Base-by-base conservation (phyloP, 2,329 filamentous ascomycete species). In the Corynespora cassiicola region DNA sequence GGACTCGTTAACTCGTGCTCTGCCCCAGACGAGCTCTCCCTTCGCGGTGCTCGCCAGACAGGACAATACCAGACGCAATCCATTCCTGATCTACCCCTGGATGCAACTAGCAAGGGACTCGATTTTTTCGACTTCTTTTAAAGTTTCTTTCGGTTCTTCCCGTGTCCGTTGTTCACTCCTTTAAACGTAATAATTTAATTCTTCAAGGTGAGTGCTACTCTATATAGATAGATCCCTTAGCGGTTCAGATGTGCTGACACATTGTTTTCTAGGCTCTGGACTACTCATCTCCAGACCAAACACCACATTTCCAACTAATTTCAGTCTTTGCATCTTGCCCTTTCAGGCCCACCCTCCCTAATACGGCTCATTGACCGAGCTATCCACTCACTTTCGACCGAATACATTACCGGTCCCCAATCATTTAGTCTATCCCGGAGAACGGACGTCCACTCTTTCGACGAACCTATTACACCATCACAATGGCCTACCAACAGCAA, bases 1-100 rank as follows among this genome's bases (percentile, higher is more conserved):
- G 73, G 75, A 77, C 72, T 71, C 75, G 75, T 77, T 77, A 75
- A 71, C 68, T 77, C 75, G 74, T 74, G 72, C 67, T 77, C 72
- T 76, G 68, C 73, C 66, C 36, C 44, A 36, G 45, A 51, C 41
- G 44, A 49, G 44, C 48, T 46, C 58, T 60, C 62, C 63, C 65
- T 66, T 66, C 55, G 54, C 47, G 47, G 54, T 51, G 45, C 56
- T 58, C 56, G 58, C 58, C 60, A 61, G 52, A 47, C 31, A 42
- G 41, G 53, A 59, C 59, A 58, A 62, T 55, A 62, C 57, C 45
- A 54, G 47, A 47, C 57, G 48, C 58, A 52, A 57, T 58, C 57
- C 65, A 66, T 63, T 62, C 60, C 60, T 53, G 56, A 56, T 65
- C 60, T 54, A 59, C 50, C 62, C 59, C 64, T 69, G 68, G 60